Evolutionary conservation across 1,284 basidiomycete species (phyloP).

Genomic region (Trametes pubescens): DNA sequence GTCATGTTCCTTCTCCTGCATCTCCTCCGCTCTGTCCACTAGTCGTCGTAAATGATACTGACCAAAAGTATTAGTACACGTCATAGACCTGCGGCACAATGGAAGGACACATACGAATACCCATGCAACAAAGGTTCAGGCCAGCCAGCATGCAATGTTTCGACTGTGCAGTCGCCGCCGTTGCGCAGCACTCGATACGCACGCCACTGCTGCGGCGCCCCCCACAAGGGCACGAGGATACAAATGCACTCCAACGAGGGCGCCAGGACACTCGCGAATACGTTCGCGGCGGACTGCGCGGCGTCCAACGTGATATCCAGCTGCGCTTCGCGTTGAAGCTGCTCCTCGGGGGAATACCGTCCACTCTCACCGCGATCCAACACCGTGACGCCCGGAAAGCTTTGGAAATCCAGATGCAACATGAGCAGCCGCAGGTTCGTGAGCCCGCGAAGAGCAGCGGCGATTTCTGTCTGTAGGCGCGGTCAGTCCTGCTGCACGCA

Average conservation of each 20-base stretch:
- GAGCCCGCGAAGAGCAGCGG: neutral
- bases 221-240: neutral
- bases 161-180: neutral
- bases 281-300: neutral
- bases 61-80: neutral
- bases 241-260: slow-evolving; percentile 4
- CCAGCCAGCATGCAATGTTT: neutral
- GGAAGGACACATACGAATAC: neutral
- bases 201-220: neutral
- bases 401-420: slow-evolving; percentile 13
- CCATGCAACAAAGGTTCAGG: neutral
- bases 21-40: neutral
- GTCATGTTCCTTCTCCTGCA: too few species aligned
- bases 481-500: neutral
- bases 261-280: neutral
- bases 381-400: slow-evolving; percentile 2
- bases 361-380: too few species aligned
- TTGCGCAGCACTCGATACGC: neutral
- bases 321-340: neutral
- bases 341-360: neutral
- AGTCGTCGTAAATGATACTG: neutral
- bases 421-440: neutral
- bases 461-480: slow-evolving; percentile 1
- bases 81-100: neutral
- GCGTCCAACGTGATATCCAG: neutral